Base-by-base conservation (phyloP, 495 filamentous ascomycete species). In the Chlorociboria aeruginascens region DNA sequence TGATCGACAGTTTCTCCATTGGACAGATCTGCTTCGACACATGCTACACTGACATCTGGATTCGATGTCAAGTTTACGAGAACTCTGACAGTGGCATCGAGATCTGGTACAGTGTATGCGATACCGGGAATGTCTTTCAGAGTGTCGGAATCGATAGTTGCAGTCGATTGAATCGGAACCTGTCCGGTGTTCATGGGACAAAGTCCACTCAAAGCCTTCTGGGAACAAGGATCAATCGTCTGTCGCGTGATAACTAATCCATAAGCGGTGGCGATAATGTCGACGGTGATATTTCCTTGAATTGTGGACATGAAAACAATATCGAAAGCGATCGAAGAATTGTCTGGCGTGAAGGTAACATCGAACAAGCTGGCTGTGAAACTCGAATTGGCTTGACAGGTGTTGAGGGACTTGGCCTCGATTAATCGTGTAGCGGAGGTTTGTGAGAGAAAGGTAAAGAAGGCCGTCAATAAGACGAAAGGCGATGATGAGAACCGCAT, bases 1-100 rank as follows among this genome's bases (percentile, higher is more conserved):
- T 95, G 81, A 54, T 96, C 79, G 35, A 97, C 90, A 3, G 90
- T 94, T 65, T 95, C 87, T 51, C 85, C 84, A 57, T 97, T 98
- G 31, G 88, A 95, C 39, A 98, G 74, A 47, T 78, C 70, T 6
- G 89, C 90, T 65, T 95, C 83, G 6, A 98, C 76, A 59, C 92
- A 98, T 50, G 92, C 85, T 35, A 96, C 77, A 48, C 70, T 81
- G 42, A 76, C 63, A 6, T 70, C 65, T 7, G 71, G 61, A 33
- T 65, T 70, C 0, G 74, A 79, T 7, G 68, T 75, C 9, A 61
- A 67, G 61, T 84, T 93, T 70, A 98, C 82, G 53, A 76, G 76
- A 46, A 98, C 78, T 51, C 74, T 76, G 32, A 95, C 83, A 29
- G 72, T 79, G n/a, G 86, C 92, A 61, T 98, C 92, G 13, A 97